Conservation (phyloP, 331 rosid species). For the Quercus tomentella region DNA sequence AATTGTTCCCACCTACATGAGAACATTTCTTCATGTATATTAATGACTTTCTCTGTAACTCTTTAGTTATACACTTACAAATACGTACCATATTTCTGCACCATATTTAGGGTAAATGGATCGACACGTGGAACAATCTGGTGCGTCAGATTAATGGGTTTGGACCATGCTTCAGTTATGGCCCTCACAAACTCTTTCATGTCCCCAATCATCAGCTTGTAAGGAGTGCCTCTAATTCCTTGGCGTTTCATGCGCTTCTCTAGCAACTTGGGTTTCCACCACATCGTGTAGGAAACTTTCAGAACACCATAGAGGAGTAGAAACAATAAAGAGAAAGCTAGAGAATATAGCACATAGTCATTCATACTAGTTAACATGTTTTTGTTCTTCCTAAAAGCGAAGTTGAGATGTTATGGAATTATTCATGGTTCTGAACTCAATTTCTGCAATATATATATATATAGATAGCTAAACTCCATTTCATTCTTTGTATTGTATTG, state of each 20-base stretch:
- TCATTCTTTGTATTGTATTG: not conserved
- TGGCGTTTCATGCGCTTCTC: slow-evolving; percentile 36
- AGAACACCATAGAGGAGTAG: slow-evolving; percentile 28
- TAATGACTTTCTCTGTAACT: not conserved
- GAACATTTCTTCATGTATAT: not conserved
- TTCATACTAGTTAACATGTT: slow-evolving; percentile 16
- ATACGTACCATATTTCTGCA: slow-evolving; percentile 38
- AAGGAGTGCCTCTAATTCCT: slow-evolving; percentile 46
- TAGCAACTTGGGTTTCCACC: slow-evolving; percentile 47
- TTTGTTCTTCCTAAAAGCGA: not conserved
- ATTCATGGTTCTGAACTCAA: not conserved
- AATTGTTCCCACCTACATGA: not conserved
- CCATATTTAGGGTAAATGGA: slow-evolving; percentile 28
- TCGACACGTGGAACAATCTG: slow-evolving; percentile 41
- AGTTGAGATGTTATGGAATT: not conserved
- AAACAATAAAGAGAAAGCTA: slow-evolving; percentile 9
- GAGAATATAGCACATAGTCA: not conserved
- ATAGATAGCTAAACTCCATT: not conserved
- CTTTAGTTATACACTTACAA: not conserved
- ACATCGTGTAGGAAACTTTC: slow-evolving; percentile 29
- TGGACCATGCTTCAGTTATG: slow-evolving; percentile 47
- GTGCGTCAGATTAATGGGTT: slow-evolving; percentile 40
- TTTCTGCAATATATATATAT: slow-evolving; percentile 10
- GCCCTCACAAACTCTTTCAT: slow-evolving; percentile 36
- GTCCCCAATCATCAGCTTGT: slow-evolving; percentile 46